Evolutionary conservation across 1,284 basidiomycete genomes (phyloP), one percentile per base, ranked within the genome.

Genomic region (Taiwanofungus camphoratus): DNA sequence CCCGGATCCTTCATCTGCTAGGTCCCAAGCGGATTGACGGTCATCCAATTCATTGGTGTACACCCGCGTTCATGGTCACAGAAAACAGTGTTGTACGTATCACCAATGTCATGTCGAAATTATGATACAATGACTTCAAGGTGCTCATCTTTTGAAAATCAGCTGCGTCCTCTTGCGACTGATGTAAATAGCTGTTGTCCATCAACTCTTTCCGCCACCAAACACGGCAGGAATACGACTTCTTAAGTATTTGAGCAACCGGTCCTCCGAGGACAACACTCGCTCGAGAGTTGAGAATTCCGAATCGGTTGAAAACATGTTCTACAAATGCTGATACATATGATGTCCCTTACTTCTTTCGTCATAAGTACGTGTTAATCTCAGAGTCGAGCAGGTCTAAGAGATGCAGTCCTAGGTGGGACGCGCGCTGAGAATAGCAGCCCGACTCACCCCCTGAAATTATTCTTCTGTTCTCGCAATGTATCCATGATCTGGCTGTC

Each of bases 391-490:
- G 8, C 13, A 13, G 7, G 13, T 27, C 26, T 27, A 13, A 7
- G 13, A 27, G 8, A 27, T 27, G 26, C 26, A 13, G 26, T 13
- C 8, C 8, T 7, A 7, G 13, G 26, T 27, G 8, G 13, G 26
- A 13, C 7, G 26, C 26, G 13, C 26, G 26, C 13, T 7, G 6
- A 38, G 5, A 12, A 38, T n/a, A 38, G 12, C 26, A 13, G 8
- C 7, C 26, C 26, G 19, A 42, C 57, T 65, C 53, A 76, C 61
- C 78, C 82, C 58, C 69, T 69, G 66, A 79, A 88, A 48, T 74
- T 73, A 62, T 96, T 96, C 78, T 97, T 97, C 71, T 82, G 70
- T 42, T 84, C 77, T 40, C 93, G 70, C 38, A 97, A 67, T 41
- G 73, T 71, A 48, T 76, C 74, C 80, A 96, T 92, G 30, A 88